These are phyloP conservation scores for Clarireedia paspali DNA, from an alignment of 2,329 filamentous ascomycete genomes.

Conservation along the genomic window DNA sequence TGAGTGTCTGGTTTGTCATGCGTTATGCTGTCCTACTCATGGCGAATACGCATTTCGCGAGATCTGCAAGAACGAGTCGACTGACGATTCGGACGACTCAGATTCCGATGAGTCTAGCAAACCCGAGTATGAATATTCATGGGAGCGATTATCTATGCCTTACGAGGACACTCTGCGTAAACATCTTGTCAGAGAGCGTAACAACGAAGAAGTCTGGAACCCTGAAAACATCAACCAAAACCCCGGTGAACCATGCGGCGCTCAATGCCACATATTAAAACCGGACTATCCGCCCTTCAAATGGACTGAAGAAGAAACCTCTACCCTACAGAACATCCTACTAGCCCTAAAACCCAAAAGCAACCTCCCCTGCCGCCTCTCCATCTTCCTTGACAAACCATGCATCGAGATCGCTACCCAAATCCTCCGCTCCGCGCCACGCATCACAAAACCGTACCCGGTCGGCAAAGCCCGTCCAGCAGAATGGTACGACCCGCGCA, in stretches of 20 bases:
- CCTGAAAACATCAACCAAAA: background rate
- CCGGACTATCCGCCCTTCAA: background rate
- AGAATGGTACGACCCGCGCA: constrained; percentile 27
- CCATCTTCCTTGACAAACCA: constrained; percentile 18
- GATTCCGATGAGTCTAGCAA: background rate
- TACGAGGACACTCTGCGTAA: constrained; percentile 19
- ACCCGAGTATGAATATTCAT: constrained; percentile 13
- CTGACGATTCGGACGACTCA: constrained; percentile 8
- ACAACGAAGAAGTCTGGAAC: background rate
- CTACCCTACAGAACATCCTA: constrained; percentile 10
- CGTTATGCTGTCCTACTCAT: constrained; percentile 24
- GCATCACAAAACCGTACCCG: background rate
- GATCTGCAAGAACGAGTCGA: constrained; percentile 7
- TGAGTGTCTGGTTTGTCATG: constrained; percentile 24
- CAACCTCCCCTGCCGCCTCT: constrained; percentile 20
- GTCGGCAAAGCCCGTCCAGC: constrained; percentile 8
- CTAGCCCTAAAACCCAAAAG: constrained; percentile 12
- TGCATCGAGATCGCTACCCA: constrained; percentile 22
- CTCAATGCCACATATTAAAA: background rate
- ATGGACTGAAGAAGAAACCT: background rate
- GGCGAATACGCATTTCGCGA: constrained; percentile 18
- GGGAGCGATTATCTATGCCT: constrained; percentile 12
- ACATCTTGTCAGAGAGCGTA: constrained; percentile 8
- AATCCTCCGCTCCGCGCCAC: constrained; percentile 10
- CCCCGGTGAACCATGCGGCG: background rate